Evolutionary conservation across 2,329 filamentous ascomycete species (phyloP).

Genomic region (Pseudogymnoascus sp.): DNA sequence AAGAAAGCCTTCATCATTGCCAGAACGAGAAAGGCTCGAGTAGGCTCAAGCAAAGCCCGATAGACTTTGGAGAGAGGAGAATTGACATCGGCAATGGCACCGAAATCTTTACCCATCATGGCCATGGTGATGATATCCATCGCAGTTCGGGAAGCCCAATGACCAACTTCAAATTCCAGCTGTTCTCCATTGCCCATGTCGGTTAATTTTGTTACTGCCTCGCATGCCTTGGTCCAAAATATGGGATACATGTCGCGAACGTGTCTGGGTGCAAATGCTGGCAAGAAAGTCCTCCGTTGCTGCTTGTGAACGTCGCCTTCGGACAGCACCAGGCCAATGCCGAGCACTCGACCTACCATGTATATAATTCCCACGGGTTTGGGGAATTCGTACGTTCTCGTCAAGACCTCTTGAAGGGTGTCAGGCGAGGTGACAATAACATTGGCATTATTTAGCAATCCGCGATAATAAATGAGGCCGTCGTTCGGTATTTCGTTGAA

Average conservation of each 20-base stretch:
- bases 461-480: constrained; percentile 60
- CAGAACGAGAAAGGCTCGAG: constrained; percentile 45
- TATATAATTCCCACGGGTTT: constrained; percentile 51
- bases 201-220: constrained; percentile 49
- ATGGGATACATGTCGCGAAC: constrained; percentile 76
- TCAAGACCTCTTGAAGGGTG: constrained; percentile 60
- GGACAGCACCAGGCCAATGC: constrained; percentile 66
- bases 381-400: constrained; percentile 61
- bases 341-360: constrained; percentile 56
- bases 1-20: constrained; percentile 55
- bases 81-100: constrained; percentile 52
- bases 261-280: constrained; percentile 79
- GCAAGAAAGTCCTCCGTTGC: constrained; percentile 71
- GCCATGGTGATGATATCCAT: constrained; percentile 70
- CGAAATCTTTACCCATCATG: constrained; percentile 64
- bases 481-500: constrained; percentile 54
- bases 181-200: constrained; percentile 31
- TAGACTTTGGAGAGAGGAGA: constrained; percentile 55
- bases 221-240: constrained; percentile 72
- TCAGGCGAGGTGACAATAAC: constrained; percentile 54
- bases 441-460: constrained; percentile 54
- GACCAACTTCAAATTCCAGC: constrained; percentile 44
- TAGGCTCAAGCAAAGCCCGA: constrained; percentile 46
- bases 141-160: constrained; percentile 60
- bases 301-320: constrained; percentile 84